Evolutionary conservation across 345 rosid genomes (phyloP).

Genomic region (Hevea brasiliensis): DNA sequence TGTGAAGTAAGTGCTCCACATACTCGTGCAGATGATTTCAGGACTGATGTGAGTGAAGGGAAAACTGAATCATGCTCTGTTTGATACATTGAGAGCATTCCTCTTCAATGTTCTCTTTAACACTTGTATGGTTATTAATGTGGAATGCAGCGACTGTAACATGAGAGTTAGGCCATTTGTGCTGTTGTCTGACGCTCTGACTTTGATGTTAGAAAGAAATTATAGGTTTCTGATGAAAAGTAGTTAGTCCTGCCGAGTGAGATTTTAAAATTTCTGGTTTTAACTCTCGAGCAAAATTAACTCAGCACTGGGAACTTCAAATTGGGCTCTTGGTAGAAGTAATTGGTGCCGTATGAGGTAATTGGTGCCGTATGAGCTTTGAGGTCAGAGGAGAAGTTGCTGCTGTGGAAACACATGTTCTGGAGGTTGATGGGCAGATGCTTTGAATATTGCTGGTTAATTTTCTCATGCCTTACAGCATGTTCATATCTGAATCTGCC

Average conservation of each 20-base stretch:
- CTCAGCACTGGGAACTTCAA: not conserved
- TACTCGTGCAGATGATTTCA: not conserved
- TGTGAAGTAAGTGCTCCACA: conserved; percentile 2
- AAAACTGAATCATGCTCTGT: not conserved
- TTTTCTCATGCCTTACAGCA: not conserved
- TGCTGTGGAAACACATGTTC: not conserved
- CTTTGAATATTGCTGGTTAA: not conserved
- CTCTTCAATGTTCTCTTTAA: not conserved
- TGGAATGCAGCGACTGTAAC: not conserved
- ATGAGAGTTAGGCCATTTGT: not conserved
- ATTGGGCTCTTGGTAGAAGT: not conserved
- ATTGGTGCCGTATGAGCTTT: not conserved
- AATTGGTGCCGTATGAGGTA: not conserved
- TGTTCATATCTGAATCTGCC: conserved; percentile 9
- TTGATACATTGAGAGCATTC: not conserved
- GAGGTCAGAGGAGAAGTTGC: not conserved
- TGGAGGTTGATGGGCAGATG: not conserved
- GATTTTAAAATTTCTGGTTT: conserved; percentile 2
- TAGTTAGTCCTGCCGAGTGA: conserved; percentile 3
- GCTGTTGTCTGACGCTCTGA: not conserved
- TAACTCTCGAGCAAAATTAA: not conserved
- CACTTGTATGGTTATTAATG: not conserved
- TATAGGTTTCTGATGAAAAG: not conserved
- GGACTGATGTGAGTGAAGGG: conserved; percentile 11
- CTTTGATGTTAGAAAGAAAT: not conserved